These are phyloP conservation scores for Bipolaris sorokiniana DNA, from an alignment of 2,329 filamentous ascomycete species.

Conservation along the genomic window DNA sequence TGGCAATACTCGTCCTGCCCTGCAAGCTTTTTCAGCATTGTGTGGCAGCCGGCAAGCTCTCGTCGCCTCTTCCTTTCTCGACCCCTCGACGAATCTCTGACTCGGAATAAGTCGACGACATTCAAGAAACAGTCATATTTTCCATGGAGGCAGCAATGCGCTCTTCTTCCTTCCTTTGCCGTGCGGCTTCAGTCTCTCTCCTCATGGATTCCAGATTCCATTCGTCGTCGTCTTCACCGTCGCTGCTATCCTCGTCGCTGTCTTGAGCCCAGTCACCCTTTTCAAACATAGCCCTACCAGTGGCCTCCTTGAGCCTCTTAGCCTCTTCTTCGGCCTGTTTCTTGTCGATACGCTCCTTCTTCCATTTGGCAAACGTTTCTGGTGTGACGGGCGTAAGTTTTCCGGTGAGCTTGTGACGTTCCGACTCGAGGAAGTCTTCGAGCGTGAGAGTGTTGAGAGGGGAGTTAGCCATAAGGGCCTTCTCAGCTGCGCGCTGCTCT, in stretches of 20 bases:
- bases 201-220: constrained; percentile 87
- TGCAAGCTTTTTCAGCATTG: constrained; percentile 47
- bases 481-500: constrained; percentile 93
- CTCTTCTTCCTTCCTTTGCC: constrained; percentile 79
- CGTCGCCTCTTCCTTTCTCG: constrained; percentile 6
- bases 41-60: constrained; percentile 25
- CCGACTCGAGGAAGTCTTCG: constrained; percentile 95
- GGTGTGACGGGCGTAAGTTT: constrained; percentile 91
- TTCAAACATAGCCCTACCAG: constrained; percentile 93
- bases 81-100: background rate
- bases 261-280: constrained; percentile 87
- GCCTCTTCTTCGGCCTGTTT: constrained; percentile 94
- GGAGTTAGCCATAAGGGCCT: constrained; percentile 93
- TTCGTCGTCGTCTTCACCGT: constrained; percentile 64
- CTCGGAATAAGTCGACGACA: background rate
- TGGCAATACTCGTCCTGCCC: constrained; percentile 16
- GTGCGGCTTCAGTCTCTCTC: constrained; percentile 79
- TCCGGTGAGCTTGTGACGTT: constrained; percentile 92
- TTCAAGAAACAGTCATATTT: constrained; percentile 30
- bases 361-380: constrained; percentile 95
- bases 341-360: constrained; percentile 91
- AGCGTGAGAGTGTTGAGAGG: constrained; percentile 92
- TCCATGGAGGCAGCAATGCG: constrained; percentile 50
- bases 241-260: constrained; percentile 59
- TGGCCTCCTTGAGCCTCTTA: constrained; percentile 90